Evolutionary conservation across 352 stramenopile genomes (phyloP), one percentile per base, ranked within the genome.

Genomic region (Pilasporangium apinafurcum): DNA sequence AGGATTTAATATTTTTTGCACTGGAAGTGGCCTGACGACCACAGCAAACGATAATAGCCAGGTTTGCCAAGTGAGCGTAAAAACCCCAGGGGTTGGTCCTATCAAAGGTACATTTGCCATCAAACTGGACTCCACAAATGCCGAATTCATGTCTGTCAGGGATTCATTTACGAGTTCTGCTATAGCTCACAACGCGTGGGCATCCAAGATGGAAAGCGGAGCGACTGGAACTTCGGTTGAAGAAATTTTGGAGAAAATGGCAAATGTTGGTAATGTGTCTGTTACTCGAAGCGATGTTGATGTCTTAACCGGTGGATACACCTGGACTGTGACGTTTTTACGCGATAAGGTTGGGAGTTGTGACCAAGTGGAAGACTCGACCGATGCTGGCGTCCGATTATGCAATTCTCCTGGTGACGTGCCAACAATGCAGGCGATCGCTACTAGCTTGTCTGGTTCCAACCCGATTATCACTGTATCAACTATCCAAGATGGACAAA

Each of bases 301-400:
- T 51, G 16, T 35, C 2, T 46, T 64, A 4, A 98, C 93, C 37
- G 96, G 95, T 24, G 93, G 91, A 1, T 98, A 98, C 53, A 78
- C 74, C 10, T 98, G 95, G 95, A 96, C 78, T 5, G 68, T 98
- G 20, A 97, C 93, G 8, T 98, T 98, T 48, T 58, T 98, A 9
- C 66, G 83, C 38, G 95, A 98, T 33, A 53, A 56, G 1, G 74
- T 62, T 21, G 73, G 73, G 7, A 56, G 65, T 4, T 95, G 72
- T 22, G 60, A 89, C 28, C 63, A 89, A 46, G 57, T 76, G 46
- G 75, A 88, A 28, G 68, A 86, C 48, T n/a, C n/a, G n/a, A 59
- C 17, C 1, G 37, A 46, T 0, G 54, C 44, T n/a, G 78, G 74
- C 1, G 59, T 65, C 8, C 57, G 63, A 14, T 58, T 94, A 1